Conservation (phyloP, 306 rosid species). For the Cotoneaster glaucophyllus region DNA sequence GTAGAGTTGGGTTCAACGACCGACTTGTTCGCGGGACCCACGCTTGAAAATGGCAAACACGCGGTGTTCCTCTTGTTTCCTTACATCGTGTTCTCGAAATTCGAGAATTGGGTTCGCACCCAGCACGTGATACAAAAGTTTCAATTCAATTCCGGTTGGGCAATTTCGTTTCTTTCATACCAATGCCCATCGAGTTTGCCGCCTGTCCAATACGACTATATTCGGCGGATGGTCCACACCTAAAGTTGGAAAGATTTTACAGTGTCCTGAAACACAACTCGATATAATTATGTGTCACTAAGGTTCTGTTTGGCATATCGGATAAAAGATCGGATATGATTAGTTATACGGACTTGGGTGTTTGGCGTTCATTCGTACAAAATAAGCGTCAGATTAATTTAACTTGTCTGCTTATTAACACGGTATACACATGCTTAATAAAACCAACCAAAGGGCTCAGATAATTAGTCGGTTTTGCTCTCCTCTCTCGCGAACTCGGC, state of each 20-base stretch:
- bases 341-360: too few relatives aligned
- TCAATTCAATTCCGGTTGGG: neutral
- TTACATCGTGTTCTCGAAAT: slow-evolving; percentile 16
- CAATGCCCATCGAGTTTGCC: neutral
- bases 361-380: too few relatives aligned
- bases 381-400: too few relatives aligned
- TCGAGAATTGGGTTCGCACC: neutral
- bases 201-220: neutral
- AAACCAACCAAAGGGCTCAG: too few relatives aligned
- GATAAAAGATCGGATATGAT: too few relatives aligned
- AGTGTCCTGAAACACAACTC: too few relatives aligned
- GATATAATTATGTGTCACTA: too few relatives aligned
- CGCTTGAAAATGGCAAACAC: neutral
- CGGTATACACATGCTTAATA: too few relatives aligned
- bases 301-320: too few relatives aligned
- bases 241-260: neutral
- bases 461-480: too few relatives aligned
- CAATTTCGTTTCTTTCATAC: neutral
- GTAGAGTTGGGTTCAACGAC: neutral
- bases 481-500: too few relatives aligned
- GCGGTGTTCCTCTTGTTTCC: neutral
- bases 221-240: neutral
- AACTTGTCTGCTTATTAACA: too few relatives aligned
- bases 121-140: slow-evolving; percentile 26
- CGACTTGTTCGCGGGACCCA: slow-evolving; percentile 19